These are phyloP conservation scores for Nitzschia palea DNA, from an alignment of 108 stramenopile species.

Conservation along the genomic window DNA sequence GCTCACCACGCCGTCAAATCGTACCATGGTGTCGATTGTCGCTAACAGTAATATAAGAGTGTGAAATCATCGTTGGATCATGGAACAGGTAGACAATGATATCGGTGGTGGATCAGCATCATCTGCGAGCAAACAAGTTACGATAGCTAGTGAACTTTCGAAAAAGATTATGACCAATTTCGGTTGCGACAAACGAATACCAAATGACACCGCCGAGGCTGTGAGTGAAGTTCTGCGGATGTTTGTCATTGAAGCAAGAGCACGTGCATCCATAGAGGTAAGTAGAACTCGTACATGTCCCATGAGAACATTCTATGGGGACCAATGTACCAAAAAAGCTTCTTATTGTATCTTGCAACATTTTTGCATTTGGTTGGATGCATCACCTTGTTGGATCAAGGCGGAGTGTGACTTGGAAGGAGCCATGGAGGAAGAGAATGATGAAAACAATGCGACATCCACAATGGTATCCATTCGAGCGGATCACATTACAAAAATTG, in stretches of 20 bases:
- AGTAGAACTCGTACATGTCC: too few relatives aligned
- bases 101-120: too few relatives aligned
- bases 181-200: slow-evolving; percentile 18
- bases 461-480: slow-evolving; percentile 22
- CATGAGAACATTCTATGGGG: too few relatives aligned
- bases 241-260: slow-evolving; percentile 41
- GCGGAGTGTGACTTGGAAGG: slow-evolving; percentile 42
- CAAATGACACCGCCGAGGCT: slow-evolving; percentile 32
- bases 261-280: slow-evolving; percentile 43
- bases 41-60: too few relatives aligned
- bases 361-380: too few relatives aligned
- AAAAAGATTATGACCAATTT: slow-evolving; percentile 12
- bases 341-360: too few relatives aligned
- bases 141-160: slow-evolving; percentile 16
- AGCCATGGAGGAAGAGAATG: not conserved
- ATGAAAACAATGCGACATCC: not conserved
- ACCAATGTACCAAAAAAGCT: too few relatives aligned
- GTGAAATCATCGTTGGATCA: too few relatives aligned
- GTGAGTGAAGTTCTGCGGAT: slow-evolving; percentile 39
- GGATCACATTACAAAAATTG: slow-evolving; percentile 47
- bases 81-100: too few relatives aligned
- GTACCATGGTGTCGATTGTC: too few relatives aligned
- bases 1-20: too few relatives aligned
- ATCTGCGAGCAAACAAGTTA: too few relatives aligned
- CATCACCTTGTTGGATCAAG: not conserved